Evolutionary conservation across 2,329 filamentous ascomycete genomes (phyloP), one percentile per base, ranked within the genome.

Genomic region (Colletotrichum sp.): DNA sequence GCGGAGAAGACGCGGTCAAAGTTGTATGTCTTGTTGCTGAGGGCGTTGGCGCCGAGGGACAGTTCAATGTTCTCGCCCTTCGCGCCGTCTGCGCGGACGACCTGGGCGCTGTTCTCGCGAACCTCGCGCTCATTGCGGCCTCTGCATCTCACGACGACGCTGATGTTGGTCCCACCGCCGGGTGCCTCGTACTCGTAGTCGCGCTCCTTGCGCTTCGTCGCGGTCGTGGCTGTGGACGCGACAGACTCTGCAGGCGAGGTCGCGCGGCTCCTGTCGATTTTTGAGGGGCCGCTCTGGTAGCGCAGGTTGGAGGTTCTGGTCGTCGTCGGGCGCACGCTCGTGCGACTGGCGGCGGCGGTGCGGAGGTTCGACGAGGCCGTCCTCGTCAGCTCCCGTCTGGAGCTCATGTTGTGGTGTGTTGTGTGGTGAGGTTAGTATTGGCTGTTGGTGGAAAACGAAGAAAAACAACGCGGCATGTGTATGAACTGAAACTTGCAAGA

Each of bases 1-100:
- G 94, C 94, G 1, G 97, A 98, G 82, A 98, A 99, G 78, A 99
- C 97, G 82, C 96, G 97, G 85, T 99, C 97, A 83, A 99, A 99
- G 78, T 94, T 93, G 83, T 99, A 99, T 0, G 95, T 94, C 87
- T 99, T 99, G 86, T 99, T 98, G 88, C 94, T 98, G 73, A 99
- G 86, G 39, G 97, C 94, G 84, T 93, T 98, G 1, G 96, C 93
- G 1, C 96, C 97, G 95, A 99, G 98, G 5, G 94, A 96, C 64
- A 99, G 86, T 79, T 98, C 94, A 30, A 99, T 92, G 52, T 90
- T 91, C 81, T 94, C 95, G 60, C 96, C 96, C 85, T 95, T 96
- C 77, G 95, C 93, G n/a, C 95, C 96, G 79, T 97, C 94, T 5
- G 96, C 96, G 28, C 91, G 93, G 12, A 99, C 92, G 2, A 99